Conservation (phyloP, 441 rosid genomes). For the Populus hybrid region DNA sequence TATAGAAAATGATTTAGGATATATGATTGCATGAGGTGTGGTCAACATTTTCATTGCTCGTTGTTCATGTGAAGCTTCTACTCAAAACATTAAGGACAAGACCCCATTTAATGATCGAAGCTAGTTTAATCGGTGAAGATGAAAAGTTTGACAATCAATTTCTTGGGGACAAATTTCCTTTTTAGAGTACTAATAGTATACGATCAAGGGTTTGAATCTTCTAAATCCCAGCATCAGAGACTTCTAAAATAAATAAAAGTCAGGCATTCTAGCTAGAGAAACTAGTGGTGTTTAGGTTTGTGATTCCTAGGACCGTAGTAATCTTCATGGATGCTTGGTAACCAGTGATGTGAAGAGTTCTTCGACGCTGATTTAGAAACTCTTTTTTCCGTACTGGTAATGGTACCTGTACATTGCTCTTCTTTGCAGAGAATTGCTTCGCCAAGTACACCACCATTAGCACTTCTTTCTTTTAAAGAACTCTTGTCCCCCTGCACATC, state of each 20-base stretch:
- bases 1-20: conserved; percentile 13
- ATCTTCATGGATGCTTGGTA: conserved; percentile 65
- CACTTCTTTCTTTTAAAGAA: conserved; percentile 14
- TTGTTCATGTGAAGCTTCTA: no score
- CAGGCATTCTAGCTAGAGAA: neutral
- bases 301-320: conserved; percentile 57
- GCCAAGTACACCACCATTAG: conserved; percentile 20
- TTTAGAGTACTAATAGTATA: conserved; percentile 21
- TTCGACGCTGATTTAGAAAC: conserved; percentile 28
- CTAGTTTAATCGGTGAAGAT: neutral
- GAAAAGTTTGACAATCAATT: neutral
- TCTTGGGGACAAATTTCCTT: neutral
- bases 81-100: no score
- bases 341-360: conserved; percentile 30
- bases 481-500: conserved; percentile 15
- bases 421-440: conserved; percentile 28
- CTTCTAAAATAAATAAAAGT: neutral
- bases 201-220: conserved; percentile 11
- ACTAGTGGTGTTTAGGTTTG: conserved; percentile 59
- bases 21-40: neutral
- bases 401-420: conserved; percentile 28
- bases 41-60: no score
- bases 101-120: no score
- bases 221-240: conserved; percentile 8
- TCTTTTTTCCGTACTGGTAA: conserved; percentile 28